Evolutionary conservation across 148 eudicot species (phyloP), one percentile per base, ranked within the genome.

Genomic region (Vaccinium corymbosum): DNA sequence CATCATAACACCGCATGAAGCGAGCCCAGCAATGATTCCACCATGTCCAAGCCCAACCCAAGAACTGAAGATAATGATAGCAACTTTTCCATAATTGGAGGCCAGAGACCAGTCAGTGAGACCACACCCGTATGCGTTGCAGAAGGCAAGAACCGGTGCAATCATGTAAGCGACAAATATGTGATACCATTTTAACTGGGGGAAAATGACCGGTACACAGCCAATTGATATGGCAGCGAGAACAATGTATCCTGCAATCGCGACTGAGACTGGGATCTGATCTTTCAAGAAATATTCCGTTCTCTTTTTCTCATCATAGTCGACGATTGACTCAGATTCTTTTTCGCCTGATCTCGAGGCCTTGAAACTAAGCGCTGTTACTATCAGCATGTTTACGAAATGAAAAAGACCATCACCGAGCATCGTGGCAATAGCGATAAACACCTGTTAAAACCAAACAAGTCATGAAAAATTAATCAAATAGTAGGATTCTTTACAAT

Each of bases 341-440:
- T 64, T 50, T 1, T 4, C 27, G 27, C 12, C 13, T 29, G 51
- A 32, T 49, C 74, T 62, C 46, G 61, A 74, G 16, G 75, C 32
- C 14, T 19, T 32, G 77, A 76, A 12, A 55, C 29, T 70, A 25
- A 0, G 1, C 20, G 0, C 38, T n/a, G 87, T 82, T 3, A 78
- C 19, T 49, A 86, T 16, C 38, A 81, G 0, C 88, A 86, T 89
- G 88, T 80, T 83, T 2, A 50, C 59, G 8, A 89, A 78, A 2
- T 87, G 87, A 85, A 79, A 89, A 7, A 89, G 82, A 29, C 91
- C 91, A 35, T 89, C 89, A 3, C 91, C 91, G 8, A 89, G 87
- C 80, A 89, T 87, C 80, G 48, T 87, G 6, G 91, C 87, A 80
- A 89, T 86, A 19, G 87, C 89, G 25, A 89, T 25, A 70, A 89